These are phyloP conservation scores for Yamadazyma atmosphaerica DNA, from an alignment of 1,139 yeast species.

Conservation along the genomic window DNA sequence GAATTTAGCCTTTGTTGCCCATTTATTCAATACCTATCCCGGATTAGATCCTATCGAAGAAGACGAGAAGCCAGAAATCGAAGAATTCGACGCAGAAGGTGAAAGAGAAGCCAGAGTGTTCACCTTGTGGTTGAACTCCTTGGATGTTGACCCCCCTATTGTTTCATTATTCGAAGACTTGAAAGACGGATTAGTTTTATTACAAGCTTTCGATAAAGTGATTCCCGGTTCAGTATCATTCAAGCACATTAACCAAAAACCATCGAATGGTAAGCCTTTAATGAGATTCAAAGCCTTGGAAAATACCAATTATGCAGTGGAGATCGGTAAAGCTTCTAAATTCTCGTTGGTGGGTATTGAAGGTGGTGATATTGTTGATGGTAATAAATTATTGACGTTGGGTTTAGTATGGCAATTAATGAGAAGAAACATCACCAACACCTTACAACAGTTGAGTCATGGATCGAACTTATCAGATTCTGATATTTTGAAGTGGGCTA, in stretches of 20 bases:
- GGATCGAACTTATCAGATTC: constrained; percentile 67
- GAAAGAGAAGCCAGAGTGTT: constrained; percentile 99
- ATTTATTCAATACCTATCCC: constrained; percentile 92
- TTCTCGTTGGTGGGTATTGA: constrained; percentile 97
- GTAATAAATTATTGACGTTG: constrained; percentile 82
- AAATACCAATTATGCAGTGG: constrained; percentile 95
- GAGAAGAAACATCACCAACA: constrained; percentile 91
- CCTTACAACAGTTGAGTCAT: constrained; percentile 69
- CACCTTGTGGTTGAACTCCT: constrained; percentile 93
- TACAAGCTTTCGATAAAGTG: constrained; percentile 95
- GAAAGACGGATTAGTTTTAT: constrained; percentile 84
- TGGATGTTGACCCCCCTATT: constrained; percentile 94
- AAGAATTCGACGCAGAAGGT: constrained; percentile 98
- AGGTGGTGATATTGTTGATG: constrained; percentile 96
- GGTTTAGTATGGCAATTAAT: constrained; percentile 99
- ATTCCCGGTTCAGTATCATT: constrained; percentile 87
- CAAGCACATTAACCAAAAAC: constrained; percentile 81
- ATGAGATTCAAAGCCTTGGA: constrained; percentile 94
- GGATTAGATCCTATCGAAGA: constrained; percentile 96
- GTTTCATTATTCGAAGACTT: constrained; percentile 90
- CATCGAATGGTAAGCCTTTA: constrained; percentile 67
- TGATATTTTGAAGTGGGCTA: constrained; percentile 94
- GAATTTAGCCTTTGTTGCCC: constrained; percentile 96
- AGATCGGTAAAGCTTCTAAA: constrained; percentile 86
- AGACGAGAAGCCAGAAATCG: constrained; percentile 82